Evolutionary conservation across 345 rosid species (phyloP).

Genomic region (Schrenkiella parvula): DNA sequence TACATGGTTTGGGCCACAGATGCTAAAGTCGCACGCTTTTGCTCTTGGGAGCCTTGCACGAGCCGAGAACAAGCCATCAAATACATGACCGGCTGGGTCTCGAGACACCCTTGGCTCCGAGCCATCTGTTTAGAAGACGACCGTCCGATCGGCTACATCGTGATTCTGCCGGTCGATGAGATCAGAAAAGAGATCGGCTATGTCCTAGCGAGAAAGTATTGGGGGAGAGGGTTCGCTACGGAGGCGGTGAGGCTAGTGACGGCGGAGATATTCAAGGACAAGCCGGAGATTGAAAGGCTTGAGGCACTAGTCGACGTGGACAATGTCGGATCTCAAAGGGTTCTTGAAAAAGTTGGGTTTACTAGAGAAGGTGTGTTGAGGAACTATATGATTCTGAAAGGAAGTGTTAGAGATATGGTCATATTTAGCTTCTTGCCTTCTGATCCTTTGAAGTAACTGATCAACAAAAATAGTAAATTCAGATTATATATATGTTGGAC

Average conservation of each 20-base stretch:
- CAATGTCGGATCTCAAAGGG: conserved; percentile 55
- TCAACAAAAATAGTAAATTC: neutral
- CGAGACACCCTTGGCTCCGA: conserved; percentile 52
- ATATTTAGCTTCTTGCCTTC: conserved; percentile 56
- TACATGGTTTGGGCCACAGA: conserved; percentile 72
- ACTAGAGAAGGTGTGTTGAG: conserved; percentile 58
- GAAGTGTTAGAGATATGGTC: conserved; percentile 48
- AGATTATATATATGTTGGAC: neutral
- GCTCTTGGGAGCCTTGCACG: conserved; percentile 49
- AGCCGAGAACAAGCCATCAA: conserved; percentile 44
- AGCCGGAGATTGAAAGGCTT: conserved; percentile 49
- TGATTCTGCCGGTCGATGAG: conserved; percentile 42
- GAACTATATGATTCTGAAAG: conserved; percentile 41
- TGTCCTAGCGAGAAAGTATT: conserved; percentile 41
- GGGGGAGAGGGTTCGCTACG: conserved; percentile 58
- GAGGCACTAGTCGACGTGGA: conserved; percentile 58
- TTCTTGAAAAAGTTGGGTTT: conserved; percentile 63
- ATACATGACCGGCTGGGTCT: conserved; percentile 33
- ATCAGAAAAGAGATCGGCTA: conserved; percentile 56
- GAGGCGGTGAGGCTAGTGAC: conserved; percentile 48
- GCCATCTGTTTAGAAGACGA: conserved; percentile 51
- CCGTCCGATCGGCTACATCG: conserved; percentile 47
- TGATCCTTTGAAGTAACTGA: conserved; percentile 32
- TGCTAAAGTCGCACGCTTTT: conserved; percentile 39
- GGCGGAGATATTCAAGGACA: conserved; percentile 38